A percentile compares a stretch with the other conserved stretches of the same genome.
phyloP scores from a whole-genome alignment of 257 asterid species.

The Ehretia macrophylla region DNA sequence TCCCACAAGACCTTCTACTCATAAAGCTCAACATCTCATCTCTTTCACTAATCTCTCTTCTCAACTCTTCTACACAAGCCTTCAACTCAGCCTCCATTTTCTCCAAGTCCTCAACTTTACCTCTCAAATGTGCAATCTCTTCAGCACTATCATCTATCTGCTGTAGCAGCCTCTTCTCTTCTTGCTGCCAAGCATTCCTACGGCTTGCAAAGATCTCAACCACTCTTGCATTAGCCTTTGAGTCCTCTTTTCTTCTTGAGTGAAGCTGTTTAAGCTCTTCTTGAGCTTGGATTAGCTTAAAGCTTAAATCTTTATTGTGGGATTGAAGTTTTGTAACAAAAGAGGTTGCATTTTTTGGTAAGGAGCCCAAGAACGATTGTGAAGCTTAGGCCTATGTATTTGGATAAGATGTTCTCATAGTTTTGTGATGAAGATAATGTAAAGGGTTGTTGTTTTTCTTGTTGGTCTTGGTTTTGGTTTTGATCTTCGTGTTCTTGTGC shows the following conservation, averaged over 20 bases:
- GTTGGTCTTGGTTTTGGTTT: slow-evolving; percentile 18
- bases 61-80: no score
- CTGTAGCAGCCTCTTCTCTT: slow-evolving; percentile 72
- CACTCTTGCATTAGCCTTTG: slow-evolving; percentile 94
- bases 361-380: slow-evolving; percentile 54
- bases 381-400: slow-evolving; percentile 78
- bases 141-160: slow-evolving; percentile 81
- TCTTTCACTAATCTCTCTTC: slow-evolving; percentile 76
- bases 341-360: slow-evolving; percentile 58
- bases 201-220: slow-evolving; percentile 97
- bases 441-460: slow-evolving; percentile 20
- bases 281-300: slow-evolving; percentile 65
- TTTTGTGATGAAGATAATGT: background rate
- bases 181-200: slow-evolving; percentile 95
- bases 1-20: slow-evolving; percentile 50
- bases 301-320: slow-evolving; percentile 55
- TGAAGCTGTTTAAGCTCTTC: slow-evolving; percentile 71
- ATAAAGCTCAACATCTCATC: slow-evolving; percentile 84
- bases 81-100: slow-evolving; percentile 63
- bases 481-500: slow-evolving; percentile 43
- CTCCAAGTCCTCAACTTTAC: slow-evolving; percentile 68
- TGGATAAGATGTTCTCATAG: slow-evolving; percentile 48
- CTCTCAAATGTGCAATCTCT: slow-evolving; percentile 59
- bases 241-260: slow-evolving; percentile 88
- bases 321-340: slow-evolving; percentile 44